phyloP scores from a whole-genome alignment of 352 stramenopile genomes.

The Pythium diclinum region DNA sequence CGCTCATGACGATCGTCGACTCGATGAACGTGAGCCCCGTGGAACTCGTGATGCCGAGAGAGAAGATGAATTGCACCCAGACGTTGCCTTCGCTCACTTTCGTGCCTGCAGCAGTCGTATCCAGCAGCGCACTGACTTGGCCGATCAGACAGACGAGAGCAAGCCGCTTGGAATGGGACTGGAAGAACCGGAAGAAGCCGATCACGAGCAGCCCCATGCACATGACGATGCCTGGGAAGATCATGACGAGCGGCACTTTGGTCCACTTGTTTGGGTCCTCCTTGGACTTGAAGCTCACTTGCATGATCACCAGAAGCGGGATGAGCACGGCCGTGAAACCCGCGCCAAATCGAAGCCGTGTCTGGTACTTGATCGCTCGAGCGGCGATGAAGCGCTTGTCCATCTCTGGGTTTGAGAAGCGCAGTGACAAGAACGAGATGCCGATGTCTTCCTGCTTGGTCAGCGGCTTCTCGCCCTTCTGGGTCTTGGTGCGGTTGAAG shows the following conservation, averaged over 20 bases:
- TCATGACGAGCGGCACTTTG: conserved; percentile 67
- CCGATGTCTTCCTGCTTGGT: conserved; percentile 76
- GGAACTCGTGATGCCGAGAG: conserved; percentile 76
- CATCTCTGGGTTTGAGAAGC: conserved; percentile 67
- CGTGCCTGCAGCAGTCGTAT: conserved; percentile 70
- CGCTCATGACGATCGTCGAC: conserved; percentile 47
- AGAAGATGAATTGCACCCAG: conserved; percentile 87
- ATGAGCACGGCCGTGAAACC: conserved; percentile 82
- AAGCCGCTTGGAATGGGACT: conserved; percentile 45
- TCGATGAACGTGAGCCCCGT: conserved; percentile 75
- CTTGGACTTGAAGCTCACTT: conserved; percentile 78
- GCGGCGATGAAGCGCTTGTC: conserved; percentile 54
- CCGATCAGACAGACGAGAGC: conserved; percentile 65
- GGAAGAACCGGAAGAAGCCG: conserved; percentile 60
- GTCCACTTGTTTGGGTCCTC: conserved; percentile 66
- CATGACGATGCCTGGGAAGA: conserved; percentile 77
- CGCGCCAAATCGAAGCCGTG: conserved; percentile 64
- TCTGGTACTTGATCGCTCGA: conserved; percentile 66
- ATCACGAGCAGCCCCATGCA: conserved; percentile 71
- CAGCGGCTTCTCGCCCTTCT: conserved; percentile 26
- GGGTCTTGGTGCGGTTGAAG: conserved; percentile 42
- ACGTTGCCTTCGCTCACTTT: conserved; percentile 79
- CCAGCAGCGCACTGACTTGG: conserved; percentile 68
- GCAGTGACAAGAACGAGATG: conserved; percentile 69
- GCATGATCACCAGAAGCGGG: conserved; percentile 80